A percentile compares a stretch with the other conserved stretches of the same genome.
Conservation (phyloP, 768 basidiomycete genomes). For the Neoboletus magnificus region DNA sequence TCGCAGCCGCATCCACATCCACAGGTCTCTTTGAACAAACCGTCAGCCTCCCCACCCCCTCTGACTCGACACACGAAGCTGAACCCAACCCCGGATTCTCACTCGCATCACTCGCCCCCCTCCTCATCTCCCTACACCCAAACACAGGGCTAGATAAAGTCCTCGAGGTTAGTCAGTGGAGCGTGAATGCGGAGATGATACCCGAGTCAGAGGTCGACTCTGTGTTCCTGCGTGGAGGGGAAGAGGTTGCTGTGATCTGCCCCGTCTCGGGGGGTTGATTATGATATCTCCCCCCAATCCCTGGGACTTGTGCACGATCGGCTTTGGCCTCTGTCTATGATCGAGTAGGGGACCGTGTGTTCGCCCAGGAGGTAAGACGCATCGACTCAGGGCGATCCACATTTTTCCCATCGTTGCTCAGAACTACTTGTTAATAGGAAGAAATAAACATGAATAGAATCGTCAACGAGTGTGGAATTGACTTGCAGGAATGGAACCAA, state of each 20-base stretch:
- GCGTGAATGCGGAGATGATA: slow-evolving; percentile 79
- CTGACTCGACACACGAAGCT: not conserved
- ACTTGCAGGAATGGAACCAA: not conserved
- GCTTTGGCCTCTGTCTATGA: too few relatives aligned
- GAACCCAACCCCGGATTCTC: slow-evolving; percentile 26
- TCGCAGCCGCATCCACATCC: slow-evolving; percentile 66
- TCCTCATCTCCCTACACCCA: slow-evolving; percentile 56
- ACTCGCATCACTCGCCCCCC: slow-evolving; percentile 46
- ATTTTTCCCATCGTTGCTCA: not conserved
- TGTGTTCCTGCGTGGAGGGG: slow-evolving; percentile 58
- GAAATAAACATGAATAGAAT: not conserved
- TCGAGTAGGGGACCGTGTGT: not conserved
- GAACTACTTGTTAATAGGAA: not conserved
- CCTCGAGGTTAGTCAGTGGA: slow-evolving; percentile 66
- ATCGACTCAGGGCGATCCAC: not conserved
- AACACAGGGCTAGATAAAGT: slow-evolving; percentile 48
- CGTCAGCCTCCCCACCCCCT: slow-evolving; percentile 45
- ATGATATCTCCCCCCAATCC: not conserved
- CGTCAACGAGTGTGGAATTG: not conserved
- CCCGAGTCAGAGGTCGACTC: slow-evolving; percentile 43
- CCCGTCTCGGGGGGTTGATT: slow-evolving; percentile 74
- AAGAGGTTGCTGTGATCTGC: slow-evolving; percentile 77
- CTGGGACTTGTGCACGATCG: not conserved
- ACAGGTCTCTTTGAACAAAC: slow-evolving; percentile 55
- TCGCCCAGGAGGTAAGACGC: not conserved